These are phyloP conservation scores for Epichloe aotearoae DNA, from an alignment of 2,329 filamentous ascomycete genomes.

Conservation along the genomic window DNA sequence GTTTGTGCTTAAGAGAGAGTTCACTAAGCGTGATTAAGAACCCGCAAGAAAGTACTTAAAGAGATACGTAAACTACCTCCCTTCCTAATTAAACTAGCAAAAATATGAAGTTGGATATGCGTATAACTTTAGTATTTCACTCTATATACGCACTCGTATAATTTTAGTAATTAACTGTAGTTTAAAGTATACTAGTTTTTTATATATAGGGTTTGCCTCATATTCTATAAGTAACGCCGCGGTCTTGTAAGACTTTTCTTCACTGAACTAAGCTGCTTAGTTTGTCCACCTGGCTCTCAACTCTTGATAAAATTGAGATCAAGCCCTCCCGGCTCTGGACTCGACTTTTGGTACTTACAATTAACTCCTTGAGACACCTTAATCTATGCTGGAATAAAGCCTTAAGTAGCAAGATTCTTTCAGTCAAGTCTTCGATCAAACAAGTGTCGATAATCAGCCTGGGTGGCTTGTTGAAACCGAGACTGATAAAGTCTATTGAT, in stretches of 20 bases:
- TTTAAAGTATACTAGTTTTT: no score
- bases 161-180: no score
- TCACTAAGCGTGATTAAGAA: background rate
- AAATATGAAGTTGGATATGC: no score
- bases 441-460: background rate
- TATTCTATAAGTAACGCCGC: background rate
- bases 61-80: no score
- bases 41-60: background rate
- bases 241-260: background rate
- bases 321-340: background rate
- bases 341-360: background rate
- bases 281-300: background rate
- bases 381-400: background rate
- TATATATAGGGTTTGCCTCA: no score
- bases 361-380: background rate
- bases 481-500: background rate
- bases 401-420: background rate
- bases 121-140: accelerated
- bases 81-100: no score
- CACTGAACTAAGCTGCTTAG: background rate
- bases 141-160: no score
- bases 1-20: background rate
- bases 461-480: background rate
- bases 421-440: background rate
- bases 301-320: background rate